Evolutionary conservation across 179 eudicot genomes (phyloP).

Genomic region (Beta lomatogona): DNA sequence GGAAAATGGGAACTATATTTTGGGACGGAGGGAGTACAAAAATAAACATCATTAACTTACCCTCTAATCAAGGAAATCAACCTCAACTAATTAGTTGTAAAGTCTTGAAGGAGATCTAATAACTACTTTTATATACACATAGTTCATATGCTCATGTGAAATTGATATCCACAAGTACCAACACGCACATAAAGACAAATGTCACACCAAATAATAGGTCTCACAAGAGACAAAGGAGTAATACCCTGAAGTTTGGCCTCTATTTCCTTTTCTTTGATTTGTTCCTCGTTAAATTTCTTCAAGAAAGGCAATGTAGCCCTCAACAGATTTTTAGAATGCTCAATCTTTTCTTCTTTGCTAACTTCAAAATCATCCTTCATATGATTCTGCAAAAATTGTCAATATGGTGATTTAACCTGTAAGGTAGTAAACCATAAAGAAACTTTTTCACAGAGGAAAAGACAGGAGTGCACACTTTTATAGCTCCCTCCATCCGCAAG

Average conservation of each 20-base stretch:
- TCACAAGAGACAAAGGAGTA: neutral
- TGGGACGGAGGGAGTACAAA: too few species aligned
- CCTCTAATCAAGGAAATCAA: too few species aligned
- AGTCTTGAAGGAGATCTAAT: too few species aligned
- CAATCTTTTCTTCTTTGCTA: conserved; percentile 33
- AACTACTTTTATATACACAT: too few species aligned
- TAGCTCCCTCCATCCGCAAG: conserved; percentile 47
- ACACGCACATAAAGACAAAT: too few species aligned
- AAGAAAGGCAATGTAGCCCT: conserved; percentile 52
- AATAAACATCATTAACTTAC: too few species aligned
- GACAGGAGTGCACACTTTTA: conserved; percentile 29
- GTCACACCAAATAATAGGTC: too few species aligned
- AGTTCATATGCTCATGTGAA: too few species aligned
- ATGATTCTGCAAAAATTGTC: conserved; percentile 23
- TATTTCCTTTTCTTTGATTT: conserved; percentile 47
- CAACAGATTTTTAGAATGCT: conserved; percentile 41
- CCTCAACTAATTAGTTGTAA: too few species aligned
- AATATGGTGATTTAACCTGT: neutral
- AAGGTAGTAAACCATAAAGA: neutral
- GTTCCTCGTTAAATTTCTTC: conserved; percentile 56
- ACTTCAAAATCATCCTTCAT: conserved; percentile 11
- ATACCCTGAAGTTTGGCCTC: conserved; percentile 73
- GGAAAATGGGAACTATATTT: too few species aligned
- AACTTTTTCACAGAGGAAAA: neutral
- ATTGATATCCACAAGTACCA: too few species aligned